Conservation (phyloP, 2,329 filamentous ascomycete species). For the Ophiostoma sp. region DNA sequence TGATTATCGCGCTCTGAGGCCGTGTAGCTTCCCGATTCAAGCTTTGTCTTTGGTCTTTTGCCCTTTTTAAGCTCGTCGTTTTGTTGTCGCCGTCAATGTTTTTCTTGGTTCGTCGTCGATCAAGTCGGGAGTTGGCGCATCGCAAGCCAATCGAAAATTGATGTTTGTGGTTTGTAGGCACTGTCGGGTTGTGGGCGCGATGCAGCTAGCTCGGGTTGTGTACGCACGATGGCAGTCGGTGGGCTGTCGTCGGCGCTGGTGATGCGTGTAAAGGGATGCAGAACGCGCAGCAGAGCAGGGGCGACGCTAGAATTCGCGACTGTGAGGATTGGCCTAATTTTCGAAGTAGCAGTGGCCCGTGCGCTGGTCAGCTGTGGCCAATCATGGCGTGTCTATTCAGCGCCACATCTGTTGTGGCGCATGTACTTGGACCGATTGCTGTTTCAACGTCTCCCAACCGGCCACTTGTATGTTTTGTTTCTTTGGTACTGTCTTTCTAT, state of each 20-base stretch:
- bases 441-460: not conserved
- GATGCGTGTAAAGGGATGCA: slow-evolving; percentile 25
- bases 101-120: not conserved
- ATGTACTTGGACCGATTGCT: not conserved
- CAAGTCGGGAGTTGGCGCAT: not conserved
- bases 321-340: slow-evolving; percentile 23
- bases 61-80: not conserved
- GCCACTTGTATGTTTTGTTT: not conserved
- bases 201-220: slow-evolving; percentile 14
- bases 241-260: slow-evolving; percentile 17
- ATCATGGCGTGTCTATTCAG: slow-evolving; percentile 13
- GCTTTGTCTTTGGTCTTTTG: not conserved
- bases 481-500: not conserved
- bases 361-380: slow-evolving; percentile 18
- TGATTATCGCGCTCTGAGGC: not conserved
- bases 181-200: slow-evolving; percentile 15
- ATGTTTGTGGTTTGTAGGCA: not conserved
- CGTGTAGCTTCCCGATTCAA: not conserved
- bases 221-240: slow-evolving; percentile 15
- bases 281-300: slow-evolving; percentile 22
- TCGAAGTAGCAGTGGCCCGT: slow-evolving; percentile 9
- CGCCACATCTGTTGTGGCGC: slow-evolving; percentile 15
- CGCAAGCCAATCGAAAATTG: not conserved
- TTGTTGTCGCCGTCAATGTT: not conserved
- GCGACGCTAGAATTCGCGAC: slow-evolving; percentile 27